These are phyloP conservation scores for Xylaria venustula DNA, from an alignment of 495 filamentous ascomycete genomes.

Conservation along the genomic window DNA sequence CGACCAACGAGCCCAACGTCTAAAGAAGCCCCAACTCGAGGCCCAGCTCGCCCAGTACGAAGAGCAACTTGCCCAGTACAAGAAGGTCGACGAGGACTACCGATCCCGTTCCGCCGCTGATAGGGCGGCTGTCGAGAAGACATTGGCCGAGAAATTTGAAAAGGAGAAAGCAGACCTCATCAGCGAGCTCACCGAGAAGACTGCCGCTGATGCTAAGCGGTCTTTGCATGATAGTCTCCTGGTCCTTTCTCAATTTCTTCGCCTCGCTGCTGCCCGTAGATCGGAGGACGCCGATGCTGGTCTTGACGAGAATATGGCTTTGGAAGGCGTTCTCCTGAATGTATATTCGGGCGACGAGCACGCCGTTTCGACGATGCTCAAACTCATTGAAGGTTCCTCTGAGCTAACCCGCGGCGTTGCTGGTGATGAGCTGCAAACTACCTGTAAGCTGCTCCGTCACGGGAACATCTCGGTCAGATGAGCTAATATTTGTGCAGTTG, in stretches of 20 bases:
- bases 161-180: constrained; percentile 63
- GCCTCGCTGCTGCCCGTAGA: constrained; percentile 71
- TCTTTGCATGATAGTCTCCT: constrained; percentile 58
- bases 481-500: constrained; percentile 51
- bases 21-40: constrained; percentile 87
- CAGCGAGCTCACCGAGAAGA: constrained; percentile 53
- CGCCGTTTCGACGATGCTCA: constrained; percentile 79
- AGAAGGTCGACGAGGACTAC: constrained; percentile 77
- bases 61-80: constrained; percentile 80
- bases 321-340: constrained; percentile 84
- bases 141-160: constrained; percentile 67
- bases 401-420: constrained; percentile 67
- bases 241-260: constrained; percentile 74
- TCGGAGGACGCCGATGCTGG: constrained; percentile 60
- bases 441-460: constrained; percentile 59
- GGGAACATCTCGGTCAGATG: neutral
- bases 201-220: constrained; percentile 54
- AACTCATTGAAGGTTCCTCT: constrained; percentile 76
- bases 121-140: constrained; percentile 69
- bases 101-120: constrained; percentile 64
- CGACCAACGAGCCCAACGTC: constrained; percentile 85
- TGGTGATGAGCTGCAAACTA: constrained; percentile 62
- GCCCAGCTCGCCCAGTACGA: constrained; percentile 71
- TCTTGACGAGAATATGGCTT: constrained; percentile 72
- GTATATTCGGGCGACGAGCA: constrained; percentile 84